Evolutionary conservation across 2,329 filamentous ascomycete species (phyloP).

Genomic region (Diaporthe sp.): DNA sequence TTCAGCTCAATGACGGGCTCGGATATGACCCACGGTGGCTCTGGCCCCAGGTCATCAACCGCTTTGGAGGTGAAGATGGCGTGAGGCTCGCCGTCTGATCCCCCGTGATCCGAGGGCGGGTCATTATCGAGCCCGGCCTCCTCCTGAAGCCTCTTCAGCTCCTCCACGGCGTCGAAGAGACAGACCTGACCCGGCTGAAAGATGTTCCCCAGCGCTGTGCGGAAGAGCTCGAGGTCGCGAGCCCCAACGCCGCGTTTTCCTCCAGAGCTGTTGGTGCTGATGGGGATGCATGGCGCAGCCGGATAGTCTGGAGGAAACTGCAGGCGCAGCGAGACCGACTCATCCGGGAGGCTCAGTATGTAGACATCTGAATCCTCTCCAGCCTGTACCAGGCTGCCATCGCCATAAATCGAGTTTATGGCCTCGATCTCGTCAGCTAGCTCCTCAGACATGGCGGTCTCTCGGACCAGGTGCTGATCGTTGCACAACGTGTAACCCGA

Average conservation of each 20-base stretch:
- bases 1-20: slow-evolving; percentile 83
- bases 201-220: slow-evolving; percentile 74
- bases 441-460: slow-evolving; percentile 65
- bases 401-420: slow-evolving; percentile 87
- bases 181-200: slow-evolving; percentile 84
- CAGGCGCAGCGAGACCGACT: slow-evolving; percentile 68
- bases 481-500: slow-evolving; percentile 20
- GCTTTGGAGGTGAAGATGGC: slow-evolving; percentile 1
- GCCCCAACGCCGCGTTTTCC: slow-evolving; percentile 80
- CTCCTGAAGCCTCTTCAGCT: slow-evolving; percentile 65
- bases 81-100: slow-evolving; percentile 38
- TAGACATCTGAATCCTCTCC: slow-evolving; percentile 60
- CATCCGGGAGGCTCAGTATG: slow-evolving; percentile 76
- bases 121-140: slow-evolving; percentile 45
- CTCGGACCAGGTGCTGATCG: background rate
- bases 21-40: slow-evolving; percentile 79
- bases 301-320: slow-evolving; percentile 84
- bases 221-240: slow-evolving; percentile 77
- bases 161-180: slow-evolving; percentile 91
- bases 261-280: slow-evolving; percentile 85
- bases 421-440: slow-evolving; percentile 82
- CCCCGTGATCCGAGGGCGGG: slow-evolving; percentile 41
- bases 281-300: slow-evolving; percentile 76
- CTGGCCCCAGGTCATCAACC: slow-evolving; percentile 43
- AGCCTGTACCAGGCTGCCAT: slow-evolving; percentile 68